Evolutionary conservation across 306 rosid species (phyloP).

Genomic region (Fagus crenata): DNA sequence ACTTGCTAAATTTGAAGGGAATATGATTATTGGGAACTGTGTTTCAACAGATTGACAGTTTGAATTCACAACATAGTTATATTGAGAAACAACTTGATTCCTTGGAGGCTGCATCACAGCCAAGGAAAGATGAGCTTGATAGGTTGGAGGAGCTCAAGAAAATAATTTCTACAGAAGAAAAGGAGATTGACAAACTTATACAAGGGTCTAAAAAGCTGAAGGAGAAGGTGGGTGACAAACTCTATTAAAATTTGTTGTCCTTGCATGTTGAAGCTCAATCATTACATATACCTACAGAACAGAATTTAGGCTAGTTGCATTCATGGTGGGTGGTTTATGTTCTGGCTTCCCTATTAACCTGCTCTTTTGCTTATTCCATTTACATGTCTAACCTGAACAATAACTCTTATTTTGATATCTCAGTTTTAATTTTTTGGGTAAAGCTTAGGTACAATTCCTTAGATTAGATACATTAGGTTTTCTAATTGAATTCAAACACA

Average conservation of each 20-base stretch:
- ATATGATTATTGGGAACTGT: conserved; percentile 7
- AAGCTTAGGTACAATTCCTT: no score
- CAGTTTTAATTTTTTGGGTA: neutral
- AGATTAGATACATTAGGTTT: no score
- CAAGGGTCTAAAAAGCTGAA: conserved; percentile 79
- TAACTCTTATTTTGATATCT: conserved; percentile 15
- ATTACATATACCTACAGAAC: neutral
- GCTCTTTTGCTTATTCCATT: neutral
- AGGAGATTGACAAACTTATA: conserved; percentile 56
- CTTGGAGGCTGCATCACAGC: conserved; percentile 76
- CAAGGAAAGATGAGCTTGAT: conserved; percentile 67
- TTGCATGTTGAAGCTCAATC: conserved; percentile 20
- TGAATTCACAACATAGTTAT: conserved; percentile 67
- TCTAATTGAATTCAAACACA: no score
- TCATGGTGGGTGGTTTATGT: neutral
- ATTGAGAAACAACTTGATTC: conserved; percentile 81
- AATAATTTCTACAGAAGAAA: conserved; percentile 65
- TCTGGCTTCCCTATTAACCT: neutral
- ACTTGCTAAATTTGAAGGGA: conserved; percentile 11
- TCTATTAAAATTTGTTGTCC: conserved; percentile 14
- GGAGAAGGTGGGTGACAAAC: conserved; percentile 60
- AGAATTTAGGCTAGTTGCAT: neutral
- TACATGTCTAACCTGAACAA: neutral
- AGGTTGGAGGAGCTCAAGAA: conserved; percentile 64
- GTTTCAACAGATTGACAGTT: conserved; percentile 69